Base-by-base conservation (phyloP, 306 rosid species). In the Dalbergia cultrata region DNA sequence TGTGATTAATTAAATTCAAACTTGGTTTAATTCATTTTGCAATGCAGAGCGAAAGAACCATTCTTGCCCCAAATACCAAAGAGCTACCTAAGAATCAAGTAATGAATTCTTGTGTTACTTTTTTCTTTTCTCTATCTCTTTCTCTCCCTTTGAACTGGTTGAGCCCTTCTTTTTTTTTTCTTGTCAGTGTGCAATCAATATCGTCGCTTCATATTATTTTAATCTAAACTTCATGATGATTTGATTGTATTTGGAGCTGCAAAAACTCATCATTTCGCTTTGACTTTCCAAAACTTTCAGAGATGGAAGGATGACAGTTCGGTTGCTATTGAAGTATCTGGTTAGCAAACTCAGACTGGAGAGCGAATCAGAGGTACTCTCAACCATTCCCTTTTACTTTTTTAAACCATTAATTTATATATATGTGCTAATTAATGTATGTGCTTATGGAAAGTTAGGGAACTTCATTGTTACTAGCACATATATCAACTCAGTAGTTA, bases 31-130 rank as follows among this genome's bases (percentile, higher is more conserved):
- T 79, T 52, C 50, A 57, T n/a, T 65, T 37, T 62, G 69, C 39
- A 80, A 86, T 89, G 96, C 89, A 96, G 99, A 80, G 79, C 70
- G 26, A 96, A 85, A 81, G 90, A 93, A 77, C 97, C 98, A 13
- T 89, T 89, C 82, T 87, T 96, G 89, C 98, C 97, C 16, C 99
- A 93, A 67, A 92, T 93, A 87, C 86, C 97, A 53, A 96, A 92
- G 90, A 93, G 90, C 89, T 93, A 90, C 84, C 91, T 96, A 16
- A 87, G 98, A 87, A 96, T 96, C 95, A 93, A 92, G 99, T 96
- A 80, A 85, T 72, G 74, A 35, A 8, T 45, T 21, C 6, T 19
- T 3, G 3, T 18, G 21, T 0, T 43, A 26, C 16, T 19, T 69
- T 39, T 18, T 33, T 63, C 57, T 19, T 14, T 21, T 52, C 58